Evolutionary conservation across 1,139 yeast species (phyloP).

Genomic region (Zygosaccharomyces sapae): DNA sequence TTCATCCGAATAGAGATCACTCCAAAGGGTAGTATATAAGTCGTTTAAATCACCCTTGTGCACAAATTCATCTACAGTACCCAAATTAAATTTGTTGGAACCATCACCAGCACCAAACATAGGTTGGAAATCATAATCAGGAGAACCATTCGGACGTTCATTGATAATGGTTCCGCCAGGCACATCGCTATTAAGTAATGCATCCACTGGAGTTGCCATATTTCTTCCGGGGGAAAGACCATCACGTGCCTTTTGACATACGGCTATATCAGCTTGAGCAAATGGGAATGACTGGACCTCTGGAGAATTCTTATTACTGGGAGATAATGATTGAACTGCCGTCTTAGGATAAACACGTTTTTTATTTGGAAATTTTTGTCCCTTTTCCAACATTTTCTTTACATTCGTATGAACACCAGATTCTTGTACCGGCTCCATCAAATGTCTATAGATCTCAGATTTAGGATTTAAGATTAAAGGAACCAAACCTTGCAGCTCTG

Average conservation of each 20-base stretch:
- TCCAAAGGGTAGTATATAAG: conserved; percentile 31
- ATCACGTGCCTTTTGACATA: background rate
- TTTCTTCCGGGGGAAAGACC: background rate
- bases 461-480: conserved; percentile 25
- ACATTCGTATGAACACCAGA: conserved; percentile 31
- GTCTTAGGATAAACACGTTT: conserved; percentile 3
- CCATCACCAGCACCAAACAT: background rate
- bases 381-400: conserved; percentile 24
- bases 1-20: conserved; percentile 26
- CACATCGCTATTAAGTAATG: background rate
- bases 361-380: conserved; percentile 5
- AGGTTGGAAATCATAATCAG: background rate
- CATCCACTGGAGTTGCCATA: background rate
- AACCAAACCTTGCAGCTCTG: conserved; percentile 6
- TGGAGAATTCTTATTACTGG: background rate
- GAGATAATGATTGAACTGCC: conserved; percentile 3
- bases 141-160: background rate
- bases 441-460: conserved; percentile 24
- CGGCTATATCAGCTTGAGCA: background rate
- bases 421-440: conserved; percentile 26
- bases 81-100: conserved; percentile 21
- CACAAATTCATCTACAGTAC: conserved; percentile 34
- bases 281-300: conserved; percentile 1
- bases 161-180: background rate
- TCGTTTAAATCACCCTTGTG: conserved; percentile 31